phyloP scores from a whole-genome alignment of 78 protist genomes.

The Dictyostelium firmibasis region DNA sequence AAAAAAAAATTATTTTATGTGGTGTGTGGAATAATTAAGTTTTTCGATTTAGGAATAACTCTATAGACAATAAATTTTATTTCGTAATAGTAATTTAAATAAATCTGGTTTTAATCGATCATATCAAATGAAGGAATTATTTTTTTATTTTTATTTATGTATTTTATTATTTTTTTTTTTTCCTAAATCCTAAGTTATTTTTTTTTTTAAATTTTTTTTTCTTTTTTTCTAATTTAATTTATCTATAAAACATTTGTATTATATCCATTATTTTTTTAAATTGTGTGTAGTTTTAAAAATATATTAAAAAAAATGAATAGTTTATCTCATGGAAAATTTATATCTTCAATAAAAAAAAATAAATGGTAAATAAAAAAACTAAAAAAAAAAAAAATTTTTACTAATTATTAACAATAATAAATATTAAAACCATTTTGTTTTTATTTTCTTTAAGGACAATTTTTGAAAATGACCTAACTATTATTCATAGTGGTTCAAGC shows the following conservation, averaged over 20 bases:
- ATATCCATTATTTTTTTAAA: neutral
- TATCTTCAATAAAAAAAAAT: neutral
- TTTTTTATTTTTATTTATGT: too few species aligned
- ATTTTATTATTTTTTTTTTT: too few species aligned
- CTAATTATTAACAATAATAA: neutral
- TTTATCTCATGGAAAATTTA: neutral
- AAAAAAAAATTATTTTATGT: too few species aligned
- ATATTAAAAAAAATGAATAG: neutral
- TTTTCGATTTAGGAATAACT: too few species aligned
- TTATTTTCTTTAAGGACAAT: slow-evolving; percentile 7
- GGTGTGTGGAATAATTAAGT: too few species aligned
- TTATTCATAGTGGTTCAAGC: neutral
- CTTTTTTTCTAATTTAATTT: neutral
- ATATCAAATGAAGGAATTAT: too few species aligned
- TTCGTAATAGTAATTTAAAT: too few species aligned
- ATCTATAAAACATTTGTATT: neutral
- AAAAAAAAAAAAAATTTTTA: too few species aligned
- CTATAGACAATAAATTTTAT: too few species aligned
- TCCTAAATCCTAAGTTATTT: too few species aligned
- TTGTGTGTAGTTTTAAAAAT: neutral
- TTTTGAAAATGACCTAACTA: slow-evolving; percentile 12
- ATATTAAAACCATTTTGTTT: neutral
- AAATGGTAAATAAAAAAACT: slow-evolving; percentile 34
- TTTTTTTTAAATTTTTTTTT: neutral
- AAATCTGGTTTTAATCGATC: too few species aligned